Evolutionary conservation across 768 basidiomycete genomes (phyloP), one percentile per base, ranked within the genome.

Genomic region (Pulveroboletus sp.): DNA sequence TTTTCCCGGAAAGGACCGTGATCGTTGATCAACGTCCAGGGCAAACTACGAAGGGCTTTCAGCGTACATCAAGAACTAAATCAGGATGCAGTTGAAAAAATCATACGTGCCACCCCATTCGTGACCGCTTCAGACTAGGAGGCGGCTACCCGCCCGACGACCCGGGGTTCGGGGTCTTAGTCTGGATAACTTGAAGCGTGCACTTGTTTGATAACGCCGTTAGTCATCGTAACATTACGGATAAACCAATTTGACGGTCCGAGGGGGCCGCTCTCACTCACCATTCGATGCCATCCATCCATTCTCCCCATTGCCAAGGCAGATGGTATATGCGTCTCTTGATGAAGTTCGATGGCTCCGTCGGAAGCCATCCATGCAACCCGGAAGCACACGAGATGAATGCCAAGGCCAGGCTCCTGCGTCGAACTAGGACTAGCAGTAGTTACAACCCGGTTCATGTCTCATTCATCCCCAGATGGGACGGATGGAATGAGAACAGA

Each of bases 41-140:
- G 55, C 84, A 81, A 64, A 84, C 82, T n/a, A 79, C 81, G 19
- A 72, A 73, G 16, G 79, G 75, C 62, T 84, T 84, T 43, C 20
- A 84, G 55, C 37, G 55, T 55, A 40, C 70, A 61, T 20, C 79
- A 76, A 53, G 20, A 17, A 19, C 19, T 11, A 12, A 19, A 20
- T 27, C 21, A 48, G 16, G 17, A 9, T 5, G 23, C 24, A 40
- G 4, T 27, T 46, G 33, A 23, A 29, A 45, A 20, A 17, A 20
- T 14, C 2, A 21, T 52, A 71, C 32, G 17, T 7, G 25, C 31
- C 57, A 81, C 81, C 81, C 73, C 40, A 74, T 72, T 48, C 61
- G 70, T n/a, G 75, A 72, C 81, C 77, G 80, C 47, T 57, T 51
- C 25, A 27, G 5, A 11, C 27, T 29, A 11, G 27, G 27, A 20